Evolutionary conservation across 257 asterid species (phyloP), one percentile per base, ranked within the genome.

Genomic region (Plectranthus barbatus): DNA sequence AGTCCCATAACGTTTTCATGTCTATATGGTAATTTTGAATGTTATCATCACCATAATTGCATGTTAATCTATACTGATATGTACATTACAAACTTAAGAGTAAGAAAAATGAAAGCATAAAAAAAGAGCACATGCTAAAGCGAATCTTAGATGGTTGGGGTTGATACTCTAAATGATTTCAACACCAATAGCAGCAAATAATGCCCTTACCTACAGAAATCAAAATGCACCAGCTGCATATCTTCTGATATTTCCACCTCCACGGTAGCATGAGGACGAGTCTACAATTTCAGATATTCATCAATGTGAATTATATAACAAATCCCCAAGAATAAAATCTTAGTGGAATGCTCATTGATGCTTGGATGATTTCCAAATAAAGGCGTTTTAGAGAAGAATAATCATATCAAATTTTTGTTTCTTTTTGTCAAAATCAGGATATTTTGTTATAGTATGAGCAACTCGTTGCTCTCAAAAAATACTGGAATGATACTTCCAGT

Each of bases 191-290:
- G 13, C 49, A 26, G 59, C 37, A 37, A 46, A 20, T 13, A 9
- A 7, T 58, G 44, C 34, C 10, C 71, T 54, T 71, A 91, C 96
- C 95, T 91, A 70, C 86, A 88, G 74, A 91, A 88, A 74, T 91
- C 98, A 46, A 91, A 88, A 82, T 86, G 95, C 75, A 88, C 98
- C 36, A 91, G 83, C 81, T 91, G 98, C 98, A 88, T 91, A 54
- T 91, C 98, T 81, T 91, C 98, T 18, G 98, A 91, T 76, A 88
- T 91, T 81, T 91, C 98, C 77, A 91, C 95, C 83, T 91, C 96
- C 24, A 91, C 96, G 9, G 91, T 91, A 40, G 96, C 98, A 70
- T 88, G 96, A 66, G 98, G 96, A 61, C 98, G 92, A 69, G 98
- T 91, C 98, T 91, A 60, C 72, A 70, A n/a, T 10, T 46, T 36